Evolutionary conservation across 2,329 filamentous ascomycete species (phyloP), one percentile per base, ranked within the genome.

Genomic region (Pleoardoris graminearum): DNA sequence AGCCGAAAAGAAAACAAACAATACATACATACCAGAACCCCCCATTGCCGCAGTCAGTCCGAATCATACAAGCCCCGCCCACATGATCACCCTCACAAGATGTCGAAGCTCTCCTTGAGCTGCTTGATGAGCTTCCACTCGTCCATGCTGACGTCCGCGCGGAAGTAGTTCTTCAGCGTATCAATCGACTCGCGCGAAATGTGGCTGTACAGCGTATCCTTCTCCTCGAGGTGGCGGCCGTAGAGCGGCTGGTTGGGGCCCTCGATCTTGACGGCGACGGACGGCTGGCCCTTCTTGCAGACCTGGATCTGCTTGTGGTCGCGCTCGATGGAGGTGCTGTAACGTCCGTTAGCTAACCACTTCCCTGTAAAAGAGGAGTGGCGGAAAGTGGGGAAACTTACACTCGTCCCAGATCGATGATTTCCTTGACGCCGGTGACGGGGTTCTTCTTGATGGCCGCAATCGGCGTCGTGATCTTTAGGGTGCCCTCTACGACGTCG

Each of bases 241-340:
- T 99, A 99, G 53, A 88, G 85, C 14, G 94, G 95, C 79, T 99
- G 94, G 72, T 93, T 90, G 53, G 87, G 78, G 48, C 91, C 93
- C 78, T 99, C 95, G 67, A 99, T 95, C 82, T 99, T 99, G 79
- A 99, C 82, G 17, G 94, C 94, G 8, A 99, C 95, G 1, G 91
- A 95, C n/a, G 95, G 94, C 70, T 96, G 90, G 47, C 93, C 93
- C 78, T 91, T 93, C 77, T 99, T 99, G 80, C 91, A 96, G 52
- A 96, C 82, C 8, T 82, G 84, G 61, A 99, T 87, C 59, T 94
- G 86, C 80, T 99, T 99, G 83, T 99, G 94, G 63, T 99, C 95
- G 71, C 95, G 88, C 76, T 99, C 93, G 69, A 99, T 99, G 1
- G 89, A 92, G 50, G 90, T 90, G n/a, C 92, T 96, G 68, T 52